Evolutionary conservation across 305 asterid genomes (phyloP), one percentile per base, ranked within the genome.

Genomic region (Ajuga reptans): DNA sequence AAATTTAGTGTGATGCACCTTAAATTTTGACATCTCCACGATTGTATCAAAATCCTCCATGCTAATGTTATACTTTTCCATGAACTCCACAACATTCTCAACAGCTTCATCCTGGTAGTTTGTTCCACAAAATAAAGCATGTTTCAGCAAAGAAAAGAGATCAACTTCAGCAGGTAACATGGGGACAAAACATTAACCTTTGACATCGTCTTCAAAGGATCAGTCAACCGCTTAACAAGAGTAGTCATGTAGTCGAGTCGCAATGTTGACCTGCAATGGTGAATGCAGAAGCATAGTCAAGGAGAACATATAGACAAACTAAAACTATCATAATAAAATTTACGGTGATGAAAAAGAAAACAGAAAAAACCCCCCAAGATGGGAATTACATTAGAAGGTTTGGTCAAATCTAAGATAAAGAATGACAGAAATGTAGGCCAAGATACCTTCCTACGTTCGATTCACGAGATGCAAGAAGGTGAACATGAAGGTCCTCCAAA

Each of bases 401-500:
- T 21, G 27, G 27, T 21, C 27, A 21, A 21, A 21, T 2, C 27
- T 21, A 21, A 17, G 57, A 18, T 58, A 73, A 37, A 50, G 71
- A 39, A 39, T 1, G 16, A 39, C 12, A 53, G 12, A n/a, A 53
- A 52, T 2, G 42, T 10, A 36, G 15, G 54, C 34, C 51, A 79
- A 17, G 8, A 2, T 75, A 93, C 99, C 99, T 90, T 81, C 95
- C 95, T 70, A 87, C 53, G 80, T 86, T 80, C 29, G 96, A 85
- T 85, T 85, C 90, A 64, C 90, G 84, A 53, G 97, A 91, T 42
- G 99, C 89, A 64, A 90, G 96, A 72, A 91, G 78, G 84, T 93
- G 99, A 72, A 91, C 91, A 78, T 89, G 99, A 72, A 89, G 78
- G 75, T 91, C 96, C 79, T 93, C 99, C 79, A 93, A 72, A 67